Base-by-base conservation (phyloP, 495 filamentous ascomycete species). In the Extremus antarcticus region DNA sequence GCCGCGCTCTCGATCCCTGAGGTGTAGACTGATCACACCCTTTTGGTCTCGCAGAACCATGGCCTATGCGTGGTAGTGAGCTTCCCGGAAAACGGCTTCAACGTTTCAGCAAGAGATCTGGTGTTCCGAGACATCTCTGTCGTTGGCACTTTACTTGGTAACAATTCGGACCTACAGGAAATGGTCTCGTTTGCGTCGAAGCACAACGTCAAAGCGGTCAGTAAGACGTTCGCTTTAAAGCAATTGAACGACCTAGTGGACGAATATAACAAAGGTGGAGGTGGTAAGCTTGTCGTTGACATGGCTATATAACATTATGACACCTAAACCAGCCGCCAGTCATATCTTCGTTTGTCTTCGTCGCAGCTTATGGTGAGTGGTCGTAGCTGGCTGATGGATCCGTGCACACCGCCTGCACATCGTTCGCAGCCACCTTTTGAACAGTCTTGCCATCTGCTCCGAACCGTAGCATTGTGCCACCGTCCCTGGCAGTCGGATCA, bases 101-200 rank as follows among this genome's bases (percentile, higher is more conserved):
- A 68, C 11, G 43, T 73, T 16, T 66, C 64, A 1, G 63, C 70
- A 7, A 52, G 43, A 2, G 77, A 81, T 57, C 51, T 79, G 8
- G 60, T 81, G 22, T 76, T 80, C 58, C 66, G 78, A n/a, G 78
- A 79, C 57, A 72, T 81, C 22, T 66, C 68, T 32, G 50, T 81
- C 25, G 68, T 67, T 23, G 78, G 78, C 0, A 72, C 65, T 48
- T 60, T 81, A 22, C 62, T 75, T 43, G 71, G 67, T 21, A 75
- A 69, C 32, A 68, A 66, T 15, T 39, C 55, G 19, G 75, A 78
- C 55, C 73, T 73, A 25, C 35, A 65, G 29, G 71, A 71, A 2
- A 80, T 81, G 76, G 63, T 81, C 19, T 50, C 65, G 16, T 68
- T 75, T 52, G 67, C 81, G 4, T 72, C 73, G 0, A 67, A 76